Evolutionary conservation across 495 filamentous ascomycete genomes (phyloP), one percentile per base, ranked within the genome.

Genomic region (Aspergillus haitiensis): DNA sequence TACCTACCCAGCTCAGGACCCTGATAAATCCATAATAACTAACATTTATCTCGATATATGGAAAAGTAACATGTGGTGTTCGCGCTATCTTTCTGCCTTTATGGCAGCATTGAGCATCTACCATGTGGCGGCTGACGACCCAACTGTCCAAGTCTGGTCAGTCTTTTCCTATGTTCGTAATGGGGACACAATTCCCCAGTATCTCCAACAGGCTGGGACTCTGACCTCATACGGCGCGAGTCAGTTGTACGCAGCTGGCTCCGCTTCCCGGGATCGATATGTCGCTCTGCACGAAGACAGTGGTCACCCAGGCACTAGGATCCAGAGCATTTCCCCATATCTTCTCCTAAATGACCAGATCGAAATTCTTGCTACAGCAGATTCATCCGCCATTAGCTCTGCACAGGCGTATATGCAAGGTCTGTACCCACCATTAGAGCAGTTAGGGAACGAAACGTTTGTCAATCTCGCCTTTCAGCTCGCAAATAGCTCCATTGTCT

Each of bases 381-480:
- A 83, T 55, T 74, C 81, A 47, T 78, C 78, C 55, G 74, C 79
- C 13, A 69, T 79, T 50, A 84, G 76, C 16, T 88, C 88, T 5
- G 88, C 88, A 2, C 79, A 86, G 63, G 88, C 85, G 6, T 95
- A 93, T 67, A 78, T 93, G 66, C 89, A 93, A 74, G 90, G 87
- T 8, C 75, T 95, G 8, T 96, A 95, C 67, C 90, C 91, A 13
- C 89, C 91, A 3, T 76, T 83, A 18, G 64, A 71, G 16, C 68
- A 74, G 15, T 63, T 68, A 11, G 71, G 69, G 48, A 72, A 77
- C 16, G 65, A 73, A 21, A 77, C 80, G 49, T 75, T 72, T 47
- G 45, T 64, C 15, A 69, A 79, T 39, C 54, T 55, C 31, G 64
- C 67, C 7, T 72, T 68, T 27, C 58, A 73, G 9, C 74, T 92